Base-by-base conservation (phyloP, 805 yeast species). In the Sugiyamaella smithiae region DNA sequence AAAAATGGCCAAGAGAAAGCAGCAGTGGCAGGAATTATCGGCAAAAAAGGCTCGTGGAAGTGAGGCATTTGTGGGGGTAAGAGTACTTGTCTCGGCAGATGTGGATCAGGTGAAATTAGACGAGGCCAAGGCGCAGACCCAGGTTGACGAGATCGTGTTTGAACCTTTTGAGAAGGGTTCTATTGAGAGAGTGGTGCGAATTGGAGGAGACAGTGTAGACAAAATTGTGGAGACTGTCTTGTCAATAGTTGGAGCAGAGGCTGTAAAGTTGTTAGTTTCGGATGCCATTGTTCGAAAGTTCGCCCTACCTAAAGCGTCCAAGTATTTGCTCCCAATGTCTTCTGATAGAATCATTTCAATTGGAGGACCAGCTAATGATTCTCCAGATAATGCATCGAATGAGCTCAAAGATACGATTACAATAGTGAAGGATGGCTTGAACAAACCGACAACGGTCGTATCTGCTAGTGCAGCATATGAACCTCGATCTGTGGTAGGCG, bases 401-500 rank as follows among this genome's bases (percentile, higher is more conserved):
- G 16, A 19, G 22, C 38, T 35, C 12, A 14, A 19, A 5, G 20
- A 35, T 9, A 5, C 22, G 2, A 16, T 40, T 14, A 33, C n/a
- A 4, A 3, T 40, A 9, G 23, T 40, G 33, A n/a, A 7, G 20
- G 22, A 28, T 12, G 33, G 9, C 33, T 3, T 40, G 20, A 12
- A 14, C 14, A 33, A 40, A 19, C n/a, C 14, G 12, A 16, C 9
- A 7, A 16, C 11, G 4, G 28, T 23, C 12, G 14, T 23, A 17
- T 16, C 20, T 14, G n/a, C 33, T 5, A 16, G 51, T 0, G 50
- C 48, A 6, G 45, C 35, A 2, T 56, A 49, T 42, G 26, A 22
- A 1, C 57, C 61, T 9, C n/a, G 25, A 17, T 31, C 52, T 5
- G 45, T 54, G 2, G 44, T 49, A 0, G 61, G 61, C 1, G 44